Conservation (phyloP, 2,329 filamentous ascomycete genomes). For the Niveomyces coronatus region DNA sequence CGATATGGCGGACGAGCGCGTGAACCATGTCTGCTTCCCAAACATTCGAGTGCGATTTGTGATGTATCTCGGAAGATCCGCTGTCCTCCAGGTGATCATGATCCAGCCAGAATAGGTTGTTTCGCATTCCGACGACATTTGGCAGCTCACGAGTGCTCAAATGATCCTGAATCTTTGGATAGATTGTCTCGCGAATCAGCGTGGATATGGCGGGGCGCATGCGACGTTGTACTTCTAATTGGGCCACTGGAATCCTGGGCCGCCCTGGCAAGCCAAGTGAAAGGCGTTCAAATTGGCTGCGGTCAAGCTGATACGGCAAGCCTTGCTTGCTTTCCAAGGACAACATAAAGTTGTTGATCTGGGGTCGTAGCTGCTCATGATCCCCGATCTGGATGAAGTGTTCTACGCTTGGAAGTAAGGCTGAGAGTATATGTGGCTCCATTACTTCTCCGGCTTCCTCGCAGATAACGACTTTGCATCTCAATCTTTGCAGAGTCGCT, state of each 20-base stretch:
- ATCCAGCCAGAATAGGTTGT: conserved; percentile 52
- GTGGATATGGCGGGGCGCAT: conserved; percentile 55
- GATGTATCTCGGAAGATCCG: conserved; percentile 20
- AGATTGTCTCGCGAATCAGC: conserved; percentile 47
- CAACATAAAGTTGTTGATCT: conserved; percentile 43
- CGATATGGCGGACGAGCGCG: conserved; percentile 53
- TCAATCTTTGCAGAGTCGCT: conserved; percentile 35
- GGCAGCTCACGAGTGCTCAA: conserved; percentile 28
- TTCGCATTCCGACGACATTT: conserved; percentile 40
- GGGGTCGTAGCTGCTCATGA: conserved; percentile 48
- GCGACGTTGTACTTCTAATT: conserved; percentile 48
- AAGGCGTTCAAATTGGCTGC: conserved; percentile 34
- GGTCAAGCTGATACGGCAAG: conserved; percentile 10
- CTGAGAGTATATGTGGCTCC: conserved; percentile 47
- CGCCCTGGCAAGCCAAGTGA: conserved; percentile 17
- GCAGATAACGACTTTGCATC: conserved; percentile 45
- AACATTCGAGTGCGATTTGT: conserved; percentile 41
- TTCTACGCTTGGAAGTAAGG: conserved; percentile 44
- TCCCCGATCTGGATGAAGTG: conserved; percentile 55
- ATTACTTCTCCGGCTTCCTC: conserved; percentile 58
- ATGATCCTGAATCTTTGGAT: conserved; percentile 45
- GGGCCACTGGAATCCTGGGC: conserved; percentile 19
- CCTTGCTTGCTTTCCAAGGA: conserved; percentile 12
- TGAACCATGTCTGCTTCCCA: conserved; percentile 56
- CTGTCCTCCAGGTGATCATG: conserved; percentile 38